Evolutionary conservation across 352 stramenopile genomes (phyloP).

Genomic region (Globisporangium abappressorium): DNA sequence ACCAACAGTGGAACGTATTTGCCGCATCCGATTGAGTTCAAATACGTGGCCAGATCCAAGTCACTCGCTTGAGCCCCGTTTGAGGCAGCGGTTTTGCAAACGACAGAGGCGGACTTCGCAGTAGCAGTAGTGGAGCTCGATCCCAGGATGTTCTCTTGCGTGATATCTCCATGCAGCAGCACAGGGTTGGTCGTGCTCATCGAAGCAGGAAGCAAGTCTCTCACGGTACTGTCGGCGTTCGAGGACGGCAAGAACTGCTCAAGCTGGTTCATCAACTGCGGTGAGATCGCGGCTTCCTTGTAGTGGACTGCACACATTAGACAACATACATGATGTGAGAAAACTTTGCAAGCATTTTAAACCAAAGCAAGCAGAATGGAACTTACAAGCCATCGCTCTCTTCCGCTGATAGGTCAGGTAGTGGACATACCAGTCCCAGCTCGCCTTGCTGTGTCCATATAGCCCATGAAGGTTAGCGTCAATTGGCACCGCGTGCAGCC

Average conservation of each 20-base stretch:
- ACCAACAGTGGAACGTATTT: slow-evolving; percentile 56
- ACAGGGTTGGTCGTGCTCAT: slow-evolving; percentile 32
- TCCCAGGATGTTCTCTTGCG: slow-evolving; percentile 84
- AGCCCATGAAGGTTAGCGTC: slow-evolving; percentile 41
- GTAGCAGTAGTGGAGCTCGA: slow-evolving; percentile 12
- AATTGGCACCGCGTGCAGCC: slow-evolving; percentile 56
- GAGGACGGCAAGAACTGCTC: slow-evolving; percentile 52
- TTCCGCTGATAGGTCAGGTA: slow-evolving; percentile 74
- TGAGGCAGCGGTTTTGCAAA: neutral
- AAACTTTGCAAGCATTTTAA: slow-evolving; percentile 6
- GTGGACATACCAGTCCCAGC: slow-evolving; percentile 80
- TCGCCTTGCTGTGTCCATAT: slow-evolving; percentile 58
- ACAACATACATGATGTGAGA: neutral
- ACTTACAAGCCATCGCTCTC: slow-evolving; percentile 66
- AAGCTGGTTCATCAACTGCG: slow-evolving; percentile 57
- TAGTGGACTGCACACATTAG: slow-evolving; percentile 48
- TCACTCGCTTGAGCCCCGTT: neutral
- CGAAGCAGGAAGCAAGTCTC: slow-evolving; percentile 38
- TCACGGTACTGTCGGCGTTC: slow-evolving; percentile 26
- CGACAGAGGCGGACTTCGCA: neutral
- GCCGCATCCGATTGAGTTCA: slow-evolving; percentile 43
- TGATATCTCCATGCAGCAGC: slow-evolving; percentile 80
- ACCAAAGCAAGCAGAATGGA: neutral
- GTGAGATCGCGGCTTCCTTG: slow-evolving; percentile 49
- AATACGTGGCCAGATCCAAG: slow-evolving; percentile 27